phyloP scores from a whole-genome alignment of 495 filamentous ascomycete genomes.

The Podospora bellae-mahoneyi region DNA sequence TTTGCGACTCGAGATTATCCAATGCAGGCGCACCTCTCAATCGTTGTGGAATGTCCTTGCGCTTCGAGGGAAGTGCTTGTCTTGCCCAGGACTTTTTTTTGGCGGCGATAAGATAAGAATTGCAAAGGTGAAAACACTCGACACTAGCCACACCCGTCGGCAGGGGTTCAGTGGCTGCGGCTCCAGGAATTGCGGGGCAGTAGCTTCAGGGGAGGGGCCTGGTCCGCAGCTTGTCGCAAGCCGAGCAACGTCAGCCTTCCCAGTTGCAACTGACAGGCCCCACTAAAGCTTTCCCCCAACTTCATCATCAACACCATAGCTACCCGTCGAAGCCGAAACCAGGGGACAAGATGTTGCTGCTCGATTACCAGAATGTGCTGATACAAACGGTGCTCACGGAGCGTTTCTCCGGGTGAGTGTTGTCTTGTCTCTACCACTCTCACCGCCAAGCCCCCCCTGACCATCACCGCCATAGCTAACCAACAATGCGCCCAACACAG shows the following conservation, averaged over 20 bases:
- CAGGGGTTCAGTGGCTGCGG: constrained; percentile 1
- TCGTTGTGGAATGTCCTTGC: constrained; percentile 20
- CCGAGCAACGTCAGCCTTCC: constrained; percentile 30
- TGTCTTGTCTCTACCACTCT: constrained; percentile 9
- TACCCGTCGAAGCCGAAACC: background rate
- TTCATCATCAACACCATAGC: background rate
- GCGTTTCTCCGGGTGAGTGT: constrained; percentile 78
- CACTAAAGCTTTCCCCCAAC: background rate
- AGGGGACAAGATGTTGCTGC: constrained; percentile 73
- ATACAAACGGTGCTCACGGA: constrained; percentile 95
- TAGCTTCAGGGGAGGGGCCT: constrained; percentile 14
- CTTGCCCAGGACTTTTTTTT: constrained; percentile 33
- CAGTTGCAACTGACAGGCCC: background rate
- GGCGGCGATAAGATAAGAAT: constrained; percentile 35
- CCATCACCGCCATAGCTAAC: background rate
- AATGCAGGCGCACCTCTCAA: constrained; percentile 19
- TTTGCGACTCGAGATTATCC: constrained; percentile 37
- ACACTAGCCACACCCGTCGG: constrained; percentile 22
- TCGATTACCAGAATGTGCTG: constrained; percentile 98
- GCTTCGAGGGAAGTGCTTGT: constrained; percentile 22
- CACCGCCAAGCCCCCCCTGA: background rate
- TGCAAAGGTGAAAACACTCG: background rate
- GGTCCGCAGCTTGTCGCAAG: constrained; percentile 9
- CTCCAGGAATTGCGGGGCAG: constrained; percentile 20
- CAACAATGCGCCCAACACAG: constrained; percentile 44